A percentile compares a stretch with the other conserved stretches of the same genome.
phyloP scores from a whole-genome alignment of 768 basidiomycete genomes.

The Tricholoma flavovirens region DNA sequence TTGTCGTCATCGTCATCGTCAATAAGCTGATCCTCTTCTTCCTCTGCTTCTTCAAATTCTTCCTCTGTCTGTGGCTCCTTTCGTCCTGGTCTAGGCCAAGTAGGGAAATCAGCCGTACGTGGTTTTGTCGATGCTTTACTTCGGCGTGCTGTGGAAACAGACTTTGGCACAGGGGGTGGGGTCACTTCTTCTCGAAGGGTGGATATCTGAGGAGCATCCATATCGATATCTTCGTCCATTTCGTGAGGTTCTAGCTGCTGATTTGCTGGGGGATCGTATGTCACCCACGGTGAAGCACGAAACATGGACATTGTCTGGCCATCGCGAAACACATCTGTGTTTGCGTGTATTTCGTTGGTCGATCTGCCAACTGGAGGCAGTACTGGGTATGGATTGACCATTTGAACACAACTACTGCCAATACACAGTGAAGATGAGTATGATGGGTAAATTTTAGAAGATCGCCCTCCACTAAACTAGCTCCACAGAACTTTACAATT shows the following conservation, averaged over 20 bases:
- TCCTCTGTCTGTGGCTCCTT: conserved; percentile 36
- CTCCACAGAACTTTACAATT: not conserved
- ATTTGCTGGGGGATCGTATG: conserved; percentile 39
- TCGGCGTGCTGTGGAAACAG: conserved; percentile 22
- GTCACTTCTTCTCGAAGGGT: conserved; percentile 67
- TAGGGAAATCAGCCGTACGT: conserved; percentile 6
- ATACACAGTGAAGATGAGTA: not conserved
- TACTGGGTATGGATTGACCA: conserved; percentile 15
- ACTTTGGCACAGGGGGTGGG: conserved; percentile 49
- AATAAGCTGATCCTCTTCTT: conserved; percentile 76
- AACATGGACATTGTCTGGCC: conserved; percentile 38
- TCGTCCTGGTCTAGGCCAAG: conserved; percentile 16
- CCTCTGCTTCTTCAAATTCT: conserved; percentile 58
- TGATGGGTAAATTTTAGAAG: not conserved
- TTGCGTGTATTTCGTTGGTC: conserved; percentile 32
- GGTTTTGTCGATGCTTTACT: conserved; percentile 11
- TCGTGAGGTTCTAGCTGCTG: conserved; percentile 22
- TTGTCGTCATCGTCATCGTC: conserved; percentile 53
- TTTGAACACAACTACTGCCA: conserved; percentile 3
- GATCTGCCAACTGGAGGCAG: conserved; percentile 5
- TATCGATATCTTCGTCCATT: conserved; percentile 47
- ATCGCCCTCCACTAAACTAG: not conserved
- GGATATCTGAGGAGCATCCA: conserved; percentile 82
- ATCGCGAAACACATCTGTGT: conserved; percentile 17
- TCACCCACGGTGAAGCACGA: conserved; percentile 59